Base-by-base conservation (phyloP, 805 yeast species). In the Yarrowia bubula region DNA sequence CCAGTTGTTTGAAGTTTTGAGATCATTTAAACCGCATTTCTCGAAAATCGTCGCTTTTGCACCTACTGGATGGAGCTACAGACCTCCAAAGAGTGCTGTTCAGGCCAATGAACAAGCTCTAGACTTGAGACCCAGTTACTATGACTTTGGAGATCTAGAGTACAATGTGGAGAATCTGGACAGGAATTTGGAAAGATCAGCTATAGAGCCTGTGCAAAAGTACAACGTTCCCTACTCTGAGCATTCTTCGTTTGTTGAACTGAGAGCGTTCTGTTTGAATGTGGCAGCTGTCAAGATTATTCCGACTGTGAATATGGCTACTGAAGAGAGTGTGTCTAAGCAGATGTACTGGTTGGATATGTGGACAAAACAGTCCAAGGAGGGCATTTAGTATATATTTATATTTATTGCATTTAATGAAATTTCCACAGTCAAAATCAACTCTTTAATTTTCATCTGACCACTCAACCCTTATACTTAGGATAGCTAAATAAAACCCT, bases 41-140 rank as follows among this genome's bases (percentile, higher is more conserved):
- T 85, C 85, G 62, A 79, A 84, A 53, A 80, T 90, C 46, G 79
- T 89, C n/a, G 96, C 90, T 0, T 78, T 89, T 39, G 79, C 84
- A 60, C 98, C 98, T 0, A 92, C 98, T 0, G 98, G 98, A 0
- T 95, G 98, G 98, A 81, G 91, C 1, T 88, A 83, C 73, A 71
- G 78, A 14, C 74, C 74, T 22, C 66, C 69, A 2, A 67, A 64
- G 14, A 53, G 65, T 8, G 68, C 68, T 44, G 17, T 66, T 18
- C 66, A 57, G 9, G 67, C 64, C 28, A 68, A 68, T 28, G 68
- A 69, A 5, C 67, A 70, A 39, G 66, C 68, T 55, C 60, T 28
- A 8, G 50, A 68, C 47, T 55, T 65, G 61, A 33, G 65, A 47
- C 63, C 50, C 44, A 61, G 43, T 15, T 37, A 58, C 22, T 58